Conservation (phyloP, 805 yeast genomes). For the Candida chilensis region DNA sequence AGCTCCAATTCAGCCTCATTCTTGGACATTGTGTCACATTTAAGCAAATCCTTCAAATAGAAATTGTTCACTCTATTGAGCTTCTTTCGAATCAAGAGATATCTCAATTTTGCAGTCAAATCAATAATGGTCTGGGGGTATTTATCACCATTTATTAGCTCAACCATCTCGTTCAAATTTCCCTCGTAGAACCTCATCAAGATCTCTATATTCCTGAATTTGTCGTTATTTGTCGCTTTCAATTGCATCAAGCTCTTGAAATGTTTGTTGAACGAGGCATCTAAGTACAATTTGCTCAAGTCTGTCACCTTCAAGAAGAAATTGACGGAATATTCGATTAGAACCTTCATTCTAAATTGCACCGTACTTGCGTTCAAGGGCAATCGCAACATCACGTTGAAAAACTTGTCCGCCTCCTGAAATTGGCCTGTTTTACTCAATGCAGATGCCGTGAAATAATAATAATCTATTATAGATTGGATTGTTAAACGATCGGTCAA, state of each 20-base stretch:
- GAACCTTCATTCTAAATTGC: background rate
- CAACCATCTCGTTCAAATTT: no score
- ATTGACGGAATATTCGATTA: background rate
- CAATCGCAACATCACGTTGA: background rate
- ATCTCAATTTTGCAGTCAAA: no score
- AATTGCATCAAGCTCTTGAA: constrained; percentile 1
- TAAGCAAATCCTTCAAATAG: no score
- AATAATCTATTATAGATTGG: background rate
- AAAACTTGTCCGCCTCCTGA: background rate
- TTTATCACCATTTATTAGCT: no score
- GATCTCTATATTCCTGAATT: no score
- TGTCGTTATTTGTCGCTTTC: no score
- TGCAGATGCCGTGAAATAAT: background rate
- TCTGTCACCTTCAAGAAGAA: background rate
- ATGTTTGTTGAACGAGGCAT: background rate
- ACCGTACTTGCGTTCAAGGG: background rate
- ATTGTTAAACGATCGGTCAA: background rate
- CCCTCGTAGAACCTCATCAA: no score
- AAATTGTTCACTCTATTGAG: no score
- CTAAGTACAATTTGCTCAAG: background rate
- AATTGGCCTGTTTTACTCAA: background rate
- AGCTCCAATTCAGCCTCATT: no score
- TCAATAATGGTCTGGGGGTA: no score
- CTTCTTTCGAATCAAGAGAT: no score
- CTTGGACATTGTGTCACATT: no score